Percentiles rank a stretch among this genome's conserved stretches.
These are phyloP conservation scores for Exophiala calicioides DNA, from an alignment of 2,329 filamentous ascomycete genomes.

Conservation along the genomic window DNA sequence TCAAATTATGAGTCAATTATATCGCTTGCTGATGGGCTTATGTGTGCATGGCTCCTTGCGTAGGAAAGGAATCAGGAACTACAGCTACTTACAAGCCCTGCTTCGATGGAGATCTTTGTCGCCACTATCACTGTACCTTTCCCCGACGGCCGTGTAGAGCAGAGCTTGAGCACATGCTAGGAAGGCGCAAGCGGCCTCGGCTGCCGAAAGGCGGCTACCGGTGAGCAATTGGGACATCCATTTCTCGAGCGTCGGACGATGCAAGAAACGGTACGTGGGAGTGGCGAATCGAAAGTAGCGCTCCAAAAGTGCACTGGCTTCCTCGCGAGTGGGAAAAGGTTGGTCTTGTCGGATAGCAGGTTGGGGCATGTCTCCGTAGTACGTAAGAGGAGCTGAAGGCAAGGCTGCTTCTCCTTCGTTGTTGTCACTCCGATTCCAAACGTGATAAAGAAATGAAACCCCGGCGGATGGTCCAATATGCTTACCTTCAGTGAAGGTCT, in stretches of 20 bases:
- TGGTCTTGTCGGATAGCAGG: slow-evolving; percentile 33
- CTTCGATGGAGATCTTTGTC: slow-evolving; percentile 21
- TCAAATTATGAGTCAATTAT: neutral
- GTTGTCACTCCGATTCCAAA: slow-evolving; percentile 51
- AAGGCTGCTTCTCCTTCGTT: slow-evolving; percentile 42
- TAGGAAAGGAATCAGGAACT: too few species aligned
- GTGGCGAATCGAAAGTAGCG: slow-evolving; percentile 59
- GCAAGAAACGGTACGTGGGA: slow-evolving; percentile 56
- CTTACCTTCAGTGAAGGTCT: slow-evolving; percentile 44
- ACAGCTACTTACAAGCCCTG: slow-evolving; percentile 15
- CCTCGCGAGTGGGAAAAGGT: slow-evolving; percentile 37
- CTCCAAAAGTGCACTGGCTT: slow-evolving; percentile 44
- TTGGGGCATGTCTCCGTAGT: slow-evolving; percentile 47
- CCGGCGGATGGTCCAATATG: slow-evolving; percentile 52
- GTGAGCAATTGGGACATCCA: slow-evolving; percentile 44
- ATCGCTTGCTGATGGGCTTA: too few species aligned
- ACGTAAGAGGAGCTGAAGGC: slow-evolving; percentile 35
- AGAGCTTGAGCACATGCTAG: slow-evolving; percentile 34
- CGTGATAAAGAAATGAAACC: slow-evolving; percentile 59
- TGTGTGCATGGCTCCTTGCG: too few species aligned
- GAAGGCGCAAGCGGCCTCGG: slow-evolving; percentile 39
- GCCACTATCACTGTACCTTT: slow-evolving; percentile 20
- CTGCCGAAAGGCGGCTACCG: slow-evolving; percentile 32
- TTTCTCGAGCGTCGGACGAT: slow-evolving; percentile 50
- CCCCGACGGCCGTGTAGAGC: slow-evolving; percentile 20